These are phyloP conservation scores for Closterium sp. DNA, from an alignment of 139 green algal species.

Conservation along the genomic window DNA sequence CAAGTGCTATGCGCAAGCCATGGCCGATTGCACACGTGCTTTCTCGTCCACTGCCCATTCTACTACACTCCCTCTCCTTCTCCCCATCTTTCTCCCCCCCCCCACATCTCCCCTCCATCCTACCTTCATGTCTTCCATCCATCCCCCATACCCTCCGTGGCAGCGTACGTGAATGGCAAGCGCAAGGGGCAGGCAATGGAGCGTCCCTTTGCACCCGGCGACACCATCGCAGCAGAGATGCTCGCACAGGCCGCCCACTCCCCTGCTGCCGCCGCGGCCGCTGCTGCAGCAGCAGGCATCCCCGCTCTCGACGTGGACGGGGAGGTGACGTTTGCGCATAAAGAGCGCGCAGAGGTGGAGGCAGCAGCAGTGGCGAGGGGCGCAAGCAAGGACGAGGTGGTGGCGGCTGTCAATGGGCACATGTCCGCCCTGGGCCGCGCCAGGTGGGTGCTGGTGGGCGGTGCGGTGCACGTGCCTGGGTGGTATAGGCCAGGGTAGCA, in stretches of 20 bases:
- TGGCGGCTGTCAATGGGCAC: conserved; percentile 2
- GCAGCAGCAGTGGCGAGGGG: neutral
- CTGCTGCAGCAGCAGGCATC: neutral
- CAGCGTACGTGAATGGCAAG: conserved; percentile 48
- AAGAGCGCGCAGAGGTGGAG: conserved; percentile 6
- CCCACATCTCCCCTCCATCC: neutral
- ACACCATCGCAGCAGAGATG: conserved; percentile 33
- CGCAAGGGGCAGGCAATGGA: conserved; percentile 32
- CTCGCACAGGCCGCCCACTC: neutral
- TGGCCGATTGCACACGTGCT: neutral
- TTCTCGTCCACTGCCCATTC: neutral
- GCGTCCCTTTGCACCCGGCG: conserved; percentile 15
- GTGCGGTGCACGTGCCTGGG: neutral
- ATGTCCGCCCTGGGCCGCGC: conserved; percentile 34
- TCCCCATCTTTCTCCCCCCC: neutral
- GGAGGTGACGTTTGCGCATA: conserved; percentile 23
- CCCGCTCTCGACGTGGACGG: conserved; percentile 25
- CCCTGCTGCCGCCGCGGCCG: neutral
- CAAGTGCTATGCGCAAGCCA: neutral
- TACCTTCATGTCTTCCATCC: neutral
- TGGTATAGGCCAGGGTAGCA: no score
- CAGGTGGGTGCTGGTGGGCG: conserved; percentile 17
- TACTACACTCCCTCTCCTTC: neutral
- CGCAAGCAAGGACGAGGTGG: conserved; percentile 6
- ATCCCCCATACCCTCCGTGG: neutral